These are phyloP conservation scores for Paramecium pentaurelia DNA, from an alignment of 73 alveolate genomes.

Conservation along the genomic window DNA sequence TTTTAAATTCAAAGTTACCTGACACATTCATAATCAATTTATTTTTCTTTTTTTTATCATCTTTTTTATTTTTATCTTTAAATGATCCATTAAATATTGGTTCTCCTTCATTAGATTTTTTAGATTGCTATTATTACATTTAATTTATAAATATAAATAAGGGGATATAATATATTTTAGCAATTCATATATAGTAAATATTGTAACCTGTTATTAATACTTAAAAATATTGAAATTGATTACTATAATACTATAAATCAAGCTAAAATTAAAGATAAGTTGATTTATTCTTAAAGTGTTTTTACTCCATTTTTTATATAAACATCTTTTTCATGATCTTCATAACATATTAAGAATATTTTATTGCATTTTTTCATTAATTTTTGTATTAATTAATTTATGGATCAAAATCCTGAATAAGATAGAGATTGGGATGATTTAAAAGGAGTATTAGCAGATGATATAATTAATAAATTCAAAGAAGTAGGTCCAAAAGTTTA, in stretches of 20 bases:
- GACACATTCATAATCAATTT: slow-evolving; percentile 66
- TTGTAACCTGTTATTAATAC: neutral
- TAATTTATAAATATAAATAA: neutral
- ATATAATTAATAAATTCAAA: neutral
- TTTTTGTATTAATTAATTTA: neutral
- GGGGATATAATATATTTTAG: no score
- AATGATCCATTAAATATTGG: neutral
- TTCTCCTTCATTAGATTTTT: neutral
- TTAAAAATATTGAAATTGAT: no score
- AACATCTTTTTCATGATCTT: no score
- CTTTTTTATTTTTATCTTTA: neutral
- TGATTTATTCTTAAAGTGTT: neutral
- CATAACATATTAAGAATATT: neutral
- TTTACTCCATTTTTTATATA: no score
- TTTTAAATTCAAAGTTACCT: neutral
- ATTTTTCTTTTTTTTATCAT: neutral
- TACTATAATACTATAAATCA: no score
- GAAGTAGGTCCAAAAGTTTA: slow-evolving; percentile 29
- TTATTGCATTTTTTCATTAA: neutral
- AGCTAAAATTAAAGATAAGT: no score
- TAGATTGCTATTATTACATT: neutral
- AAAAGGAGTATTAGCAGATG: slow-evolving; percentile 22
- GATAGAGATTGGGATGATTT: slow-evolving; percentile 27
- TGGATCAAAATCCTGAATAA: neutral
- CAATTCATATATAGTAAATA: no score